phyloP scores from a whole-genome alignment of 2,329 filamentous ascomycete species.

The Chaetomiaceae sp. region DNA sequence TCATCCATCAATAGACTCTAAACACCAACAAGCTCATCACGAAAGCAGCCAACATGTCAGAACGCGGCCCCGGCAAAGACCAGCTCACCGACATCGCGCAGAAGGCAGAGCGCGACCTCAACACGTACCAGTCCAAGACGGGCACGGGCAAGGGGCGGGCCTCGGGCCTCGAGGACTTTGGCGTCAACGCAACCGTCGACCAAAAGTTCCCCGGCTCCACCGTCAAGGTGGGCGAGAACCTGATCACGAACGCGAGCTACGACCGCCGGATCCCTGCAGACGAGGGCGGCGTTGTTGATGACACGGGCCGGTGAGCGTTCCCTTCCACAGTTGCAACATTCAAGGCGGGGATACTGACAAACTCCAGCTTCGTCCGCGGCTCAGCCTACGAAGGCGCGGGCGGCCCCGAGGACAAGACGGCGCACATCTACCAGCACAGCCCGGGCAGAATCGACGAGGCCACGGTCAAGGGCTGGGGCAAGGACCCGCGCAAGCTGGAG shows the following conservation, averaged over 20 bases:
- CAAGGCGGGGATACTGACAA: too few relatives aligned
- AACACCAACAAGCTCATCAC: not conserved
- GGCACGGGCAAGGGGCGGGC: slow-evolving; percentile 37
- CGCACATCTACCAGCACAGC: slow-evolving; percentile 19
- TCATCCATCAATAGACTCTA: not conserved
- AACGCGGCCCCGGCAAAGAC: slow-evolving; percentile 25
- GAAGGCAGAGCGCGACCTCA: slow-evolving; percentile 45
- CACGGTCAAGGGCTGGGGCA: slow-evolving; percentile 12
- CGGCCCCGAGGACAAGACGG: slow-evolving; percentile 39
- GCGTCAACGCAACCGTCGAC: slow-evolving; percentile 39
- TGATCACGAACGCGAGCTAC: slow-evolving; percentile 43
- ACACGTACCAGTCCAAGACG: slow-evolving; percentile 46
- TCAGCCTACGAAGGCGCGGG: slow-evolving; percentile 42
- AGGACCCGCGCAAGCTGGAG: slow-evolving; percentile 7
- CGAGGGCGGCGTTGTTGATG: slow-evolving; percentile 43
- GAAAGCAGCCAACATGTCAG: slow-evolving; percentile 5
- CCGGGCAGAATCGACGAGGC: slow-evolving; percentile 16
- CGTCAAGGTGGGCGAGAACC: slow-evolving; percentile 38
- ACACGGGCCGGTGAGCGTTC: slow-evolving; percentile 39
- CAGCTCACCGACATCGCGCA: slow-evolving; percentile 41
- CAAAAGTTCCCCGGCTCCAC: slow-evolving; percentile 41
- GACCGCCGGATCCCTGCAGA: slow-evolving; percentile 43
- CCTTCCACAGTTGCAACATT: too few relatives aligned
- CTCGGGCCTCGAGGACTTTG: slow-evolving; percentile 38
- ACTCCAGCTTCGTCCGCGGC: slow-evolving; percentile 40